Base-by-base conservation (phyloP, 495 filamentous ascomycete species). In the Penicillium mononematosum region DNA sequence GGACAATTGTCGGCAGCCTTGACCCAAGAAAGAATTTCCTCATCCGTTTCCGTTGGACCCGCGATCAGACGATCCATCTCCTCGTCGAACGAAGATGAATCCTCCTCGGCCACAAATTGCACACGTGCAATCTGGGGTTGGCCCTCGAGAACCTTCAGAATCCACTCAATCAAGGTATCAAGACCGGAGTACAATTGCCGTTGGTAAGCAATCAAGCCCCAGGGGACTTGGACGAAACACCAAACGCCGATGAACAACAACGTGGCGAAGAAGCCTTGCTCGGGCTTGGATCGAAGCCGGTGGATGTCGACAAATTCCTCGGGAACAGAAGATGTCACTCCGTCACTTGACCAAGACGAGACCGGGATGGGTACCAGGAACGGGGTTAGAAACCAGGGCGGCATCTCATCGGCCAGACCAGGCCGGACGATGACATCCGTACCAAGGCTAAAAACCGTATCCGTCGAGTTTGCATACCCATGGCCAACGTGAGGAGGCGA, bases 321-420 rank as follows among this genome's bases (percentile, higher is more conserved):
- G n/a, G 25, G 8, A 48, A 3, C 45, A 48, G 45, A 48, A 48
- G 29, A 19, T 48, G 45, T 48, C 45, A 48, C 27, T 48, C 29
- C 9, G n/a, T 32, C 29, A 20, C 45, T 19, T 32, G n/a, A 12
- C 27, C 45, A 31, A 12, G 9, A 5, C 8, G 17, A 48, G n/a
- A 31, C 45, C 27, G 27, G 29, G 45, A 48, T 31, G 45, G 45
- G n/a, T 48, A 48, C 45, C 45, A 32, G 16, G 25, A 32, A 32
- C 27, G n/a, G 27, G n/a, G n/a, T 32, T 48, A 16, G 22, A 45
- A 25, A 45, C 43, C 43, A 45, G 19, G 19, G 9, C 6, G 43
- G 43, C 43, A 25, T 45, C 14, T 12, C 14, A 45, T 45, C 20
- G 22, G 16, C 22, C 20, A 14, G 19, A 3, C 5, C 12, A 25